Percentiles rank a stretch among this genome's conserved stretches.
Evolutionary conservation across 2,329 filamentous ascomycete genomes (phyloP).

Genomic region (Colletotrichum navitas): DNA sequence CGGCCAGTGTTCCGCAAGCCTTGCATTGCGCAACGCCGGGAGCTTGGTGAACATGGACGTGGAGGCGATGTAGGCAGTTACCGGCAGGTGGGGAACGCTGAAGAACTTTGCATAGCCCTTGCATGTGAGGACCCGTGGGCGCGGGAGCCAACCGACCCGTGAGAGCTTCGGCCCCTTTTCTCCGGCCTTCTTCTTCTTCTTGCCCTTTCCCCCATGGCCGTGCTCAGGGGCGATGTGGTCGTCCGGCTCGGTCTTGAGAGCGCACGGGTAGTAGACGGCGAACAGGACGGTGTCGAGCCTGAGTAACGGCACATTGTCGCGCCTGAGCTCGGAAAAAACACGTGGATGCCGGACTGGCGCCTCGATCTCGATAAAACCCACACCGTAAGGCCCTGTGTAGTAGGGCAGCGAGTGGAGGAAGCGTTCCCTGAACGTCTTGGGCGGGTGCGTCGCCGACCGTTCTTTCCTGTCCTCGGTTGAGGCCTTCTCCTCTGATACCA

Average conservation of each 20-base stretch:
- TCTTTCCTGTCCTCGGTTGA: conserved; percentile 14
- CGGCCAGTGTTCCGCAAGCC: conserved; percentile 68
- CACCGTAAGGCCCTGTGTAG: conserved; percentile 75
- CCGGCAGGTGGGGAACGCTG: conserved; percentile 61
- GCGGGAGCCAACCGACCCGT: conserved; percentile 72
- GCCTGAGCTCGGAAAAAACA: conserved; percentile 56
- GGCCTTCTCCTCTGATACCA: not conserved
- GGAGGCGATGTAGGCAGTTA: conserved; percentile 65
- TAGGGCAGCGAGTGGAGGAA: conserved; percentile 65
- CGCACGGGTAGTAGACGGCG: conserved; percentile 74
- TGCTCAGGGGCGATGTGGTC: conserved; percentile 38
- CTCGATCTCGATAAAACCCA: conserved; percentile 77
- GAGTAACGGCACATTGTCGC: conserved; percentile 55
- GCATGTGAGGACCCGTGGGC: conserved; percentile 67
- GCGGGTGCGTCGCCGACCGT: conserved; percentile 46
- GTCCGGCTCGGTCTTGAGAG: conserved; percentile 52
- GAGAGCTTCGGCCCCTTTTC: conserved; percentile 56
- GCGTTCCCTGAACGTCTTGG: conserved; percentile 52
- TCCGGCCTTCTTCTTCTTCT: not conserved
- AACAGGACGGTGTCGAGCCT: conserved; percentile 70
- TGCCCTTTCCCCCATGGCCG: not conserved
- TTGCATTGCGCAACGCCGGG: conserved; percentile 72
- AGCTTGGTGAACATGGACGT: conserved; percentile 75
- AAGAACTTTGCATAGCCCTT: conserved; percentile 74
- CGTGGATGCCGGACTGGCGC: conserved; percentile 63